phyloP scores from a whole-genome alignment of 129 eudicot genomes.

The Flaveria brownii region DNA sequence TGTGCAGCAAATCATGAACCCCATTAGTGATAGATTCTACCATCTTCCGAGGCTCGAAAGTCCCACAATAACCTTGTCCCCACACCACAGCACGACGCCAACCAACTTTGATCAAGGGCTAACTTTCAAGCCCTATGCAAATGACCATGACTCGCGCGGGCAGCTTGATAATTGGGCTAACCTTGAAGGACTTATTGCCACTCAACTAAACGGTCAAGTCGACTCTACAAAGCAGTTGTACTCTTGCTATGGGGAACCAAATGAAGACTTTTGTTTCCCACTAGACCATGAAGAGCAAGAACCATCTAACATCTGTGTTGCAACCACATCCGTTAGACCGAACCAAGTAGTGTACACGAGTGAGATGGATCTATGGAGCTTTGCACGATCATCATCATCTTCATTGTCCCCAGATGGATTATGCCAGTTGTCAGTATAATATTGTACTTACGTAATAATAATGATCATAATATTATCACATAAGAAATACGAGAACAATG shows the following conservation, averaged over 20 bases:
- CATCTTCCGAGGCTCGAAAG: constrained; percentile 67
- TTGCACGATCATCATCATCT: constrained; percentile 40
- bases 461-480: neutral
- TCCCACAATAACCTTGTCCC: constrained; percentile 40
- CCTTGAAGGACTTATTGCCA: constrained; percentile 53
- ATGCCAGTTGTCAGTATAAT: constrained; percentile 57
- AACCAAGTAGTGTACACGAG: constrained; percentile 37
- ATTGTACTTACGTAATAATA: neutral
- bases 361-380: constrained; percentile 59
- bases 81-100: constrained; percentile 11
- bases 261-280: constrained; percentile 42
- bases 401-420: constrained; percentile 50
- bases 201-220: constrained; percentile 49
- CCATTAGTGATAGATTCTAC: constrained; percentile 35
- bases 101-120: constrained; percentile 32
- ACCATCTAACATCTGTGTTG: neutral
- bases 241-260: constrained; percentile 35
- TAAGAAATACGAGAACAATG: constrained; percentile 21
- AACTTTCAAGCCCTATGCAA: neutral
- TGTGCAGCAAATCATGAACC: constrained; percentile 29
- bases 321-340: constrained; percentile 17
- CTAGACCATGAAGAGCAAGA: constrained; percentile 34
- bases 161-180: constrained; percentile 50
- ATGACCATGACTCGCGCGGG: constrained; percentile 26
- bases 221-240: constrained; percentile 31